Conservation (phyloP, 352 stramenopile species). For the Phytopythium montanum region DNA sequence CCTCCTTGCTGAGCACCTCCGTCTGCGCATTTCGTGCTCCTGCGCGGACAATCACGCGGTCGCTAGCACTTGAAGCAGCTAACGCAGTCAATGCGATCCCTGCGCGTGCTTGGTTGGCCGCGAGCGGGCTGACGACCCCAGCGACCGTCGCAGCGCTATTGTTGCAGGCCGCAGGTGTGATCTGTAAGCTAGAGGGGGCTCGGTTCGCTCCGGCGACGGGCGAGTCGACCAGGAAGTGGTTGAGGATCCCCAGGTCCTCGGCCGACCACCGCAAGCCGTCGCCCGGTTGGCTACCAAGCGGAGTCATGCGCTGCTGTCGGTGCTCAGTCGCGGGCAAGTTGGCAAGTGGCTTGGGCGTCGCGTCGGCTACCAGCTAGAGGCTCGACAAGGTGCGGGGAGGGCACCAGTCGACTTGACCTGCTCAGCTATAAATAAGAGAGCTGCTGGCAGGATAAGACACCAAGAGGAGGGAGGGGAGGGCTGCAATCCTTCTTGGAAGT, state of each 20-base stretch:
- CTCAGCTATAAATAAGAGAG: too few relatives aligned
- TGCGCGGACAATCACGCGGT: background rate
- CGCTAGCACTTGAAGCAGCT: background rate
- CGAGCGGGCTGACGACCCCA: background rate
- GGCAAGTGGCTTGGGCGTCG: background rate
- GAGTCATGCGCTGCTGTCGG: background rate
- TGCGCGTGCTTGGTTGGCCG: background rate
- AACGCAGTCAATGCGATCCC: background rate
- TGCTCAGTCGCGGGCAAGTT: background rate
- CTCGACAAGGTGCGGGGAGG: too few relatives aligned
- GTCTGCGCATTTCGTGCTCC: background rate
- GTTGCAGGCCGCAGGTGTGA: background rate
- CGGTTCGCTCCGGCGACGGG: background rate
- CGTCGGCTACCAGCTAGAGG: background rate
- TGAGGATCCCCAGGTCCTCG: slow-evolving; percentile 2
- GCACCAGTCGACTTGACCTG: too few relatives aligned
- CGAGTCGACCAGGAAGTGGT: background rate
- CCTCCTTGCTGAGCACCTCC: slow-evolving; percentile 1
- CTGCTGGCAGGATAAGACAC: too few relatives aligned
- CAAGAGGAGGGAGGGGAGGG: too few relatives aligned
- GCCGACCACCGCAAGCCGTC: background rate
- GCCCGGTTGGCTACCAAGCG: background rate
- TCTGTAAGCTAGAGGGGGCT: background rate
- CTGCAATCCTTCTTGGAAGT: too few relatives aligned
- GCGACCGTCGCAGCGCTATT: background rate